Base-by-base conservation (phyloP, 2,329 filamentous ascomycete species). In the Aureobasidium sp. region DNA sequence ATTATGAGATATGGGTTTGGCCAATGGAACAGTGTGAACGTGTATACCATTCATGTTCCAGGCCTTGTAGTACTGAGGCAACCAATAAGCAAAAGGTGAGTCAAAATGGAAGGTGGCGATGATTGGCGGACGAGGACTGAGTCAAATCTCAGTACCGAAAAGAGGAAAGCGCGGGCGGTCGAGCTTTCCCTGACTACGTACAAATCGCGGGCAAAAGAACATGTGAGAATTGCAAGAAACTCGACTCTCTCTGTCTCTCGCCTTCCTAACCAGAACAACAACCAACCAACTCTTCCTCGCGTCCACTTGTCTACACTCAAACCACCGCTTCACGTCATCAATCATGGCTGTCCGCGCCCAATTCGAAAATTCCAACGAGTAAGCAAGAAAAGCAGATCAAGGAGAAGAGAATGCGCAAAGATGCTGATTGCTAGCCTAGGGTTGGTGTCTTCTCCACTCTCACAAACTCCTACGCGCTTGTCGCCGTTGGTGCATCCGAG, bases 381-480 rank as follows among this genome's bases (percentile, higher is more conserved):
- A 77, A 68, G 84, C 75, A 39, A 42, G 30, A 34, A 42, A 29
- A 32, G 30, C n/a, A 47, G 29, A 37, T 55, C 50, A 14, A 19
- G 34, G 25, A 47, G 27, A 55, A 55, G 6, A 22, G 12, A 12
- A 30, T 2, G n/a, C 49, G 22, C 32, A 29, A n/a, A 10, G 16
- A 48, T 48, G 21, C 44, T 37, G 8, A 35, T 14, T 14, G 10
- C 12, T 17, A 19, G n/a, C 50, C 12, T 66, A 96, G 90, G 76
- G 88, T 98, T 68, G 93, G 93, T 70, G 93, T 97, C 68, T 98
- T 98, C 73, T 76, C 90, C 57, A 95, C 89, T 58, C 86, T 98
- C 69, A 98, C 93, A 63, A 98, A 98, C 75, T 91, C 89, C 56
- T 98, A 95, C 73, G 90, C 90, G 63, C 80, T 98, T 64, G 89